Evolutionary conservation across 192 early-diverging fungal genomes (phyloP).

Genomic region (Kickxella alabastrina): DNA sequence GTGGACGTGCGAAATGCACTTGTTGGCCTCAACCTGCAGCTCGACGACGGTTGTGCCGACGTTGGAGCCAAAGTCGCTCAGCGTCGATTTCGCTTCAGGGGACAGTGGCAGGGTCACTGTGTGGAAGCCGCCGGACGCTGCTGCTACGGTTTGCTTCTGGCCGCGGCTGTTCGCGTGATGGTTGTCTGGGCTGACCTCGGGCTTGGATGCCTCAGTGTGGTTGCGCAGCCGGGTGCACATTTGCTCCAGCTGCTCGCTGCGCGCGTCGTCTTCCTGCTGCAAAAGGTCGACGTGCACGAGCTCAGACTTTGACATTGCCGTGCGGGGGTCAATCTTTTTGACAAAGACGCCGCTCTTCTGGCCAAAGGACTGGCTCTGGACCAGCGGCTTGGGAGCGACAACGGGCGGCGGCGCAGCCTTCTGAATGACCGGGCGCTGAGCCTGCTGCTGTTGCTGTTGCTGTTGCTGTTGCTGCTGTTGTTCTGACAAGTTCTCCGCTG

Average conservation of each 20-base stretch:
- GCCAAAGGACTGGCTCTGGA: not conserved
- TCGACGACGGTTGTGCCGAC: constrained; percentile 41
- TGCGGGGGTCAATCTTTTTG: constrained; percentile 39
- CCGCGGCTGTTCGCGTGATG: constrained; percentile 39
- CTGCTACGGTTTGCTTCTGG: constrained; percentile 42
- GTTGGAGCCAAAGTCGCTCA: constrained; percentile 24
- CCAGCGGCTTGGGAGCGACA: constrained; percentile 32
- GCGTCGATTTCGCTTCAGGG: constrained; percentile 19
- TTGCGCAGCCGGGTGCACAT: constrained; percentile 35
- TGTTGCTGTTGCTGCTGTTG: not conserved
- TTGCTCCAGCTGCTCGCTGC: constrained; percentile 46
- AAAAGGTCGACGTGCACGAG: constrained; percentile 46
- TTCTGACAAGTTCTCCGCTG: too few species aligned
- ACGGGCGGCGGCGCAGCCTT: constrained; percentile 7
- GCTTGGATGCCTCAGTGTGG: constrained; percentile 8
- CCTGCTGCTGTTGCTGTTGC: constrained; percentile 2
- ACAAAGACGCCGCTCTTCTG: constrained; percentile 30
- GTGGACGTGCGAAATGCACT: constrained; percentile 17
- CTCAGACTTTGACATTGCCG: constrained; percentile 47
- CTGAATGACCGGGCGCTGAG: not conserved
- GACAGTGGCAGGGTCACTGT: constrained; percentile 47
- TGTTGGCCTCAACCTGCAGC: constrained; percentile 38
- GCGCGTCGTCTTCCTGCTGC: constrained; percentile 46
- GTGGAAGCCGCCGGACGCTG: constrained; percentile 50
- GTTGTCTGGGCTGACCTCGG: constrained; percentile 14